Percentiles rank a stretch among this genome's conserved stretches.
phyloP scores from a whole-genome alignment of 129 eudicot species.

The Tanacetum coccineum region DNA sequence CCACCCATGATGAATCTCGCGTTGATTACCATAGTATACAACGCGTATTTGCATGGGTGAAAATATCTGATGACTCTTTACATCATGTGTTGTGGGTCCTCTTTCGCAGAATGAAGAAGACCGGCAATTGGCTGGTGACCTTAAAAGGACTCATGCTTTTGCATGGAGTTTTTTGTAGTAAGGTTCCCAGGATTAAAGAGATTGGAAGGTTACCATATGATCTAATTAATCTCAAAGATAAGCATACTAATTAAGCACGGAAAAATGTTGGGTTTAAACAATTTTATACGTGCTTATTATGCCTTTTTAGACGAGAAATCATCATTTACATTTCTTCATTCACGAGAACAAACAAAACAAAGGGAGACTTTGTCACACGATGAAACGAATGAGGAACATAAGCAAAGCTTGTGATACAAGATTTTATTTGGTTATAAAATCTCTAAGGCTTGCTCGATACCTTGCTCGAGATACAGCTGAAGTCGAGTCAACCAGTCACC shows the following conservation, averaged over 20 bases:
- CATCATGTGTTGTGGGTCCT: constrained; percentile 47
- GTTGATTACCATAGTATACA: constrained; percentile 41
- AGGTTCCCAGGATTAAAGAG: constrained; percentile 40
- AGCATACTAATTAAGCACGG: constrained; percentile 14
- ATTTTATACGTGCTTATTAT: constrained; percentile 54
- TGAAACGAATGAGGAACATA: constrained; percentile 7
- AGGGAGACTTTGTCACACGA: constrained; percentile 1
- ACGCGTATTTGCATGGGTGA: constrained; percentile 53
- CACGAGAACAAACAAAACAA: constrained; percentile 26
- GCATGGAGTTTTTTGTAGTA: constrained; percentile 53
- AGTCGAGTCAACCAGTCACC: constrained; percentile 13
- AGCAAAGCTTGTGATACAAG: constrained; percentile 17
- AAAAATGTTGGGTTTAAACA: constrained; percentile 22
- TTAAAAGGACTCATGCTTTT: constrained; percentile 61
- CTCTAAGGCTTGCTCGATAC: constrained; percentile 60
- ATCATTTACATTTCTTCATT: constrained; percentile 27
- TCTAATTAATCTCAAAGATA: constrained; percentile 48
- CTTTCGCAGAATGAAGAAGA: constrained; percentile 39
- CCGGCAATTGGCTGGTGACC: constrained; percentile 59
- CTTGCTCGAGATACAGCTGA: constrained; percentile 46
- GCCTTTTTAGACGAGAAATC: constrained; percentile 64
- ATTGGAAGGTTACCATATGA: constrained; percentile 69
- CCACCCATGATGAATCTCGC: constrained; percentile 49
- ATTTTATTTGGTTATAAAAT: constrained; percentile 45
- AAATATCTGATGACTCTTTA: constrained; percentile 41